Base-by-base conservation (phyloP, 441 rosid genomes). In the Mallotus japonicus region DNA sequence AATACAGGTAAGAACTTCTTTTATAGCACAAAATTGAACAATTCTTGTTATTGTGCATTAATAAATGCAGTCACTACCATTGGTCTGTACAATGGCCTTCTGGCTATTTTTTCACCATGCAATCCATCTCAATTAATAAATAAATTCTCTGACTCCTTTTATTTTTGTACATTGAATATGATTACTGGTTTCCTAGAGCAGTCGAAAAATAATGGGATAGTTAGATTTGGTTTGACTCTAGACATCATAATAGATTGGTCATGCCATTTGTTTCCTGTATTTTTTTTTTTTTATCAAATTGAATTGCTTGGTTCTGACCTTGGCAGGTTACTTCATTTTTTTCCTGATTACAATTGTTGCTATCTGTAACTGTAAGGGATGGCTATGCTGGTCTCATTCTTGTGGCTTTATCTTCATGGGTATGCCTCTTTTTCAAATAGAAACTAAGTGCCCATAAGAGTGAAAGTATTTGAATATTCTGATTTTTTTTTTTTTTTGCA, bases 391-490 rank as follows among this genome's bases (percentile, higher is more conserved):
- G 95, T 86, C 91, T 62, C 72, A 78, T 60, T 81, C 89, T 24
- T 84, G 89, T 49, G 95, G 96, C 40, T 92, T 92, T 81, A 79
- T 90, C 75, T 86, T 92, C 72, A 88, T 86, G 89, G 90, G 94
- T 89, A 87, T 73, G 83, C 69, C 11, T 72, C 54, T 19, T 67
- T 68, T 76, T 28, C 71, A 50, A 17, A 19, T 56, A 37, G 67
- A 67, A 51, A 20, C 58, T 42, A 37, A 20, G 40, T 67, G 53
- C 57, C 50, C 42, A 28, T 65, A 64, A 76, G 56, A 9, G 8
- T 44, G 34, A 8, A 55, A 22, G 2, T 20, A 17, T 61, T 40
- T 76, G 67, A 72, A 56, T 59, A 15, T 32, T 24, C 28, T 22
- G 17, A 47, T 34, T 58, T 73, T 68, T 53, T 1, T 28, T 28